These are phyloP conservation scores for Rhodosporidiobolus odoratus DNA, from an alignment of 768 basidiomycete genomes.

Conservation along the genomic window DNA sequence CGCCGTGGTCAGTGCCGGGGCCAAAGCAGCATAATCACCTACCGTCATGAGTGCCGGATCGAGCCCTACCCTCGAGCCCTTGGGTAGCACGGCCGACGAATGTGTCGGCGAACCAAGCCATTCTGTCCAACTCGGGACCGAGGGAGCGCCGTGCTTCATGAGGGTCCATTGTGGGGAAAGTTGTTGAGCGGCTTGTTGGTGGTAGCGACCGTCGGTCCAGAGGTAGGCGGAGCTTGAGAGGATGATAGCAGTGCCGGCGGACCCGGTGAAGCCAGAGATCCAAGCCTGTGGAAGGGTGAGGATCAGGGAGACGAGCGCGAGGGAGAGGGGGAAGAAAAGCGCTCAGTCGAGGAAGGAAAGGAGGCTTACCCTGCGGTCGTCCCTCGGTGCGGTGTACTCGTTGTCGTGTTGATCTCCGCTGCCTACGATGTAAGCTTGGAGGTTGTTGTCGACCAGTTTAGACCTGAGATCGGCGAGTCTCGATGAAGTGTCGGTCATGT, in stretches of 20 bases:
- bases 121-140: conserved; percentile 66
- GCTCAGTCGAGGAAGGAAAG: too few relatives aligned
- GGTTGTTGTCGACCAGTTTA: conserved; percentile 1
- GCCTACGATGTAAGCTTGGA: conserved; percentile 57
- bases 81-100: conserved; percentile 53
- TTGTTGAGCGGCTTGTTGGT: conserved; percentile 83
- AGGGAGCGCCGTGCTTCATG: conserved; percentile 84
- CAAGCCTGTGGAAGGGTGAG: conserved; percentile 62
- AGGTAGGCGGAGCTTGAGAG: conserved; percentile 66
- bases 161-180: conserved; percentile 84
- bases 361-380: conserved; percentile 11
- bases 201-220: conserved; percentile 95
- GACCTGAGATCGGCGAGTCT: conserved; percentile 17
- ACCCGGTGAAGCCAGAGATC: conserved; percentile 91
- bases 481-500: not conserved
- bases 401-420: conserved; percentile 86
- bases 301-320: not conserved
- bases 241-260: conserved; percentile 67
- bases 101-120: conserved; percentile 59
- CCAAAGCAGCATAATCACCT: conserved; percentile 62
- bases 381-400: conserved; percentile 31
- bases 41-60: conserved; percentile 72
- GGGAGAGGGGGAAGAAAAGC: conserved; percentile 11
- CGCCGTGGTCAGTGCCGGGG: conserved; percentile 55
- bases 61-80: conserved; percentile 66